Evolutionary conservation across 768 basidiomycete genomes (phyloP), one percentile per base, ranked within the genome.

Genomic region (Inosperma sp.): DNA sequence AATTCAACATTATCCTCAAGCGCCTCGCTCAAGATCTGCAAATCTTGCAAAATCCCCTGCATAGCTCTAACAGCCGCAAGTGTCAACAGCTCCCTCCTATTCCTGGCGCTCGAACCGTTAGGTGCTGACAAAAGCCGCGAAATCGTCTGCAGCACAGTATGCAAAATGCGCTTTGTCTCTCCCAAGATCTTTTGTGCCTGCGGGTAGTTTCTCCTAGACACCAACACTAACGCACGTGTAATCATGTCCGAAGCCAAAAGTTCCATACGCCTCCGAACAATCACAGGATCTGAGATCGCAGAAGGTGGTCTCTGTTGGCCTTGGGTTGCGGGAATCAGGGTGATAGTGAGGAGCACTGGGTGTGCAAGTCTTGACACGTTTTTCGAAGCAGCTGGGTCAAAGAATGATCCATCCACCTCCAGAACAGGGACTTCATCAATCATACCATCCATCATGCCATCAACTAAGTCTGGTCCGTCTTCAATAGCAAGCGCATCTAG

Each of bases 221-320:
- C 93, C 37, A 98, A 79, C 25, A 98, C 88, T 25, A 99, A 78
- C 14, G 88, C 86, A 9, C 96, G 84, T 2, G 93, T 93, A 64
- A 98, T 93, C 93, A 98, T 98, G 68, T 98, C 96, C 22, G 87
- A 88, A 21, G 93, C 89, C 31, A 98, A 80, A 4, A 99, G 80
- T 72, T 99, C 96, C 93, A 98, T 96, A 19, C 95, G 75, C 31
- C 96, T 78, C 22, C 96, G 83, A 22, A 95, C 88, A 59, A 99
- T 93, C 45, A 87, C 82, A 1, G 93, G 86, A 62, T 95, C 91
- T 0, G 89, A 89, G 3, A 70, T 70, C 5, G 72, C 65, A 29
- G 77, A 71, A 1, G 74, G 74, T 25, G 79, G 73, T 41, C 75
- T 70, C 10, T 65, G 61, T 14, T 63, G 46, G 48, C 58, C 68